Base-by-base conservation (phyloP, 2,329 filamentous ascomycete genomes). In the Colletotrichum theobromicola region DNA sequence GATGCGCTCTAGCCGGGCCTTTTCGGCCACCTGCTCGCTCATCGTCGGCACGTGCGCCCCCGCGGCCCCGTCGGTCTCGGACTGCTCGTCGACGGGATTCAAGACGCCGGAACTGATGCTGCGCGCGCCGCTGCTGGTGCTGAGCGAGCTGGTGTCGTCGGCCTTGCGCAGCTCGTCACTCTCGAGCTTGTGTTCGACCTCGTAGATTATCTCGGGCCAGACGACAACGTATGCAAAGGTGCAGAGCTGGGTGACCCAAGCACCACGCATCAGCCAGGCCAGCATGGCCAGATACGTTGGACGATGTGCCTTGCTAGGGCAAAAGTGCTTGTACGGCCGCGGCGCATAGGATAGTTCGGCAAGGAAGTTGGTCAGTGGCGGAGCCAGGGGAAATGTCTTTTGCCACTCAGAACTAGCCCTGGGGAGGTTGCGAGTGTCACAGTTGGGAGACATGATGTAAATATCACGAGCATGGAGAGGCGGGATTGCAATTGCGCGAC, bases 221-320 rank as follows among this genome's bases (percentile, higher is more conserved):
- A 97, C 94, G 64, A 96, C 91, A 57, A 98, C 92, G 88, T 97
- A 98, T 15, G 94, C 95, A 82, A 97, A 98, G 1, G 95, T 97
- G 76, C 95, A 94, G 7, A 99, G 89, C 82, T 98, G 96, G 1
- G 94, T 98, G 1, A 98, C 96, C 94, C 97, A 98, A 16, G 95
- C 95, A 61, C 95, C 94, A 53, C 96, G 92, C 86, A 98, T 92
- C 10, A 99, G 90, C 95, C 96, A 99, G 26, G 95, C 95, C 30
- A 99, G 87, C 83, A 98, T 98, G 37, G 94, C 91, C 83, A 98
- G 93, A 82, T 98, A 99, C 3, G 93, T 92, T 8, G 93, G 92
- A 57, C 96, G 94, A 81, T 98, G 95, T 79, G 95, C 94, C 82
- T 96, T 95, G 80, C 93, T 95, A 0, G 96, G 96, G 58, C 96